phyloP scores from a whole-genome alignment of 2,329 filamentous ascomycete genomes.

The Phaeophleospora eucalypticola region DNA sequence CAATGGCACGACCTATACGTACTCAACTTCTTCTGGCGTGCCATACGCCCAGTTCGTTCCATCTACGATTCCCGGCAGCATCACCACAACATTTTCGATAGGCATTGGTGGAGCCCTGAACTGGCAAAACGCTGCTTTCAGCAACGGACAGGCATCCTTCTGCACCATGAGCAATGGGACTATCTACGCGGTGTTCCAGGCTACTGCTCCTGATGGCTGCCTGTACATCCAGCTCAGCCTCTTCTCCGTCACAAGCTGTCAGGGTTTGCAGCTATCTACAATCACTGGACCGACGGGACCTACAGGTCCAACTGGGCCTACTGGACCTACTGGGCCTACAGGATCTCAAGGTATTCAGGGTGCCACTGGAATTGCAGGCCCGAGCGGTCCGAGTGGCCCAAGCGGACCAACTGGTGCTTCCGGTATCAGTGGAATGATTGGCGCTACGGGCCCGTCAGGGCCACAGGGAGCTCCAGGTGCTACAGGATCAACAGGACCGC shows the following conservation, averaged over 20 bases:
- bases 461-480: slow-evolving; percentile 2
- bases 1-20: slow-evolving; percentile 24
- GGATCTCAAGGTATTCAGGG: slow-evolving; percentile 2
- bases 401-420: not conserved
- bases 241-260: slow-evolving; percentile 25
- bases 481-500: not conserved
- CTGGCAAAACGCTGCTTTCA: slow-evolving; percentile 27
- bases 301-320: slow-evolving; percentile 4
- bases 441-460: slow-evolving; percentile 10
- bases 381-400: slow-evolving; percentile 4
- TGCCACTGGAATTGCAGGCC: slow-evolving; percentile 3
- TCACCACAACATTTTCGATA: slow-evolving; percentile 26
- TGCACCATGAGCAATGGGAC: slow-evolving; percentile 29
- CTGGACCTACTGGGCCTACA: slow-evolving; percentile 11
- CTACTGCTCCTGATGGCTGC: slow-evolving; percentile 24
- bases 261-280: slow-evolving; percentile 19
- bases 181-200: slow-evolving; percentile 27
- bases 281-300: slow-evolving; percentile 17
- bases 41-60: slow-evolving; percentile 25
- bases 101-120: slow-evolving; percentile 18
- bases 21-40: slow-evolving; percentile 25
- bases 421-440: slow-evolving; percentile 4
- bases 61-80: slow-evolving; percentile 23
- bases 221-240: slow-evolving; percentile 25
- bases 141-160: slow-evolving; percentile 28